Evolutionary conservation across 768 basidiomycete species (phyloP).

Genomic region (Heimioporus sp.): DNA sequence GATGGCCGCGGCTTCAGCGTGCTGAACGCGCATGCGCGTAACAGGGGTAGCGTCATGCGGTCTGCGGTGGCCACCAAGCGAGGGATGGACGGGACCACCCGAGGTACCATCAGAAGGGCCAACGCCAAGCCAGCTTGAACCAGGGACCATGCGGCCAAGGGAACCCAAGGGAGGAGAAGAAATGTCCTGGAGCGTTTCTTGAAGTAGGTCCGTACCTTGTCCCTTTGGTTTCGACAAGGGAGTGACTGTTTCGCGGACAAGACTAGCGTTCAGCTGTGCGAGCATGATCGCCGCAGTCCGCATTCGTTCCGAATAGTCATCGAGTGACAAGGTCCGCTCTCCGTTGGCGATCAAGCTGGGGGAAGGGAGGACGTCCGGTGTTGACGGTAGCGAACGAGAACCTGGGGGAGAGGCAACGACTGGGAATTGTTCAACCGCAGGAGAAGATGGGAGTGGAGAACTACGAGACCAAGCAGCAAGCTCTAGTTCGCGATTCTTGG

Average conservation of each 20-base stretch:
- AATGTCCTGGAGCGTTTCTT: slow-evolving; percentile 9
- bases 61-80: slow-evolving; percentile 24
- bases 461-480: slow-evolving; percentile 76
- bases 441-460: slow-evolving; percentile 49
- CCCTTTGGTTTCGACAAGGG: slow-evolving; percentile 14
- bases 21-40: slow-evolving; percentile 70
- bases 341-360: not conserved
- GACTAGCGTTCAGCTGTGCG: slow-evolving; percentile 86
- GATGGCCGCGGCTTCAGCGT: slow-evolving; percentile 85
- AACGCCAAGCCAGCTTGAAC: slow-evolving; percentile 49
- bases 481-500: slow-evolving; percentile 89
- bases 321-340: slow-evolving; percentile 64
- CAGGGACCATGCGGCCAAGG: slow-evolving; percentile 49
- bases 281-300: slow-evolving; percentile 98
- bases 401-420: slow-evolving; percentile 8
- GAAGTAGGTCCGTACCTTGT: slow-evolving; percentile 1
- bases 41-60: slow-evolving; percentile 29
- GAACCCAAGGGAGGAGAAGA: slow-evolving; percentile 25
- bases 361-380: slow-evolving; percentile 5
- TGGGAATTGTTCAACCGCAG: slow-evolving; percentile 38
- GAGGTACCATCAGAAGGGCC: slow-evolving; percentile 20
- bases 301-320: slow-evolving; percentile 99
- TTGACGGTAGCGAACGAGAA: slow-evolving; percentile 2
- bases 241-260: slow-evolving; percentile 53
- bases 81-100: slow-evolving; percentile 31